Percentiles rank a stretch among this genome's conserved stretches.
Conservation (phyloP, 441 rosid species). For the Gossypium aridum region DNA sequence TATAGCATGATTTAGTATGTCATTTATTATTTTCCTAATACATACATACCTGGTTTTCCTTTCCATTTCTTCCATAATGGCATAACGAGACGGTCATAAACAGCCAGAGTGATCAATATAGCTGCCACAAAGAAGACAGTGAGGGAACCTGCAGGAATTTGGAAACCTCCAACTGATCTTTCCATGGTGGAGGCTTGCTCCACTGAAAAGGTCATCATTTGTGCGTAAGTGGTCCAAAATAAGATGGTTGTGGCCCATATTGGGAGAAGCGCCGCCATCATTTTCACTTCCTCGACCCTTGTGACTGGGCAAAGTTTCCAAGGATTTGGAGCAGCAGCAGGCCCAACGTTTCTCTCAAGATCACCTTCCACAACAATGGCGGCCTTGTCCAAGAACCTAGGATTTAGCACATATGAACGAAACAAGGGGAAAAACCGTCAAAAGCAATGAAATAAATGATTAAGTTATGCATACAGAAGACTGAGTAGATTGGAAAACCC, state of each 20-base stretch:
- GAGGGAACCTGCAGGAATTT: slow-evolving; percentile 49
- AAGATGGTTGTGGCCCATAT: slow-evolving; percentile 53
- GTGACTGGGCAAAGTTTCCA: slow-evolving; percentile 41
- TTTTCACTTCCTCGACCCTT: slow-evolving; percentile 49
- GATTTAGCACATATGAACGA: background rate
- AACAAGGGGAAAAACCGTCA: background rate
- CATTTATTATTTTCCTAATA: background rate
- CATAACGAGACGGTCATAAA: slow-evolving; percentile 36
- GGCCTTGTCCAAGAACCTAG: slow-evolving; percentile 48
- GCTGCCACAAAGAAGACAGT: slow-evolving; percentile 44
- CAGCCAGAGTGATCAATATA: slow-evolving; percentile 33
- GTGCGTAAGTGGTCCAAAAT: slow-evolving; percentile 50
- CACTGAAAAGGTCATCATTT: slow-evolving; percentile 51
- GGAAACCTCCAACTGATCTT: slow-evolving; percentile 29
- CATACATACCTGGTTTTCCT: slow-evolving; percentile 35
- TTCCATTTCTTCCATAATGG: slow-evolving; percentile 41
- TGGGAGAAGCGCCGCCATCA: slow-evolving; percentile 37
- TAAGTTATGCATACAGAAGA: background rate
- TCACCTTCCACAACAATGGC: slow-evolving; percentile 30
- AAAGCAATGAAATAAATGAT: background rate
- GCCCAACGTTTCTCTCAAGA: background rate
- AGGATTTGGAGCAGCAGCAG: slow-evolving; percentile 21
- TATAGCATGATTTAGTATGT: background rate
- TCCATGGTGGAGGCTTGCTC: slow-evolving; percentile 54
- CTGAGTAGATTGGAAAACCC: background rate